Evolutionary conservation across 2,329 filamentous ascomycete species (phyloP), one percentile per base, ranked within the genome.

Genomic region (Achaetomium macrosporum): DNA sequence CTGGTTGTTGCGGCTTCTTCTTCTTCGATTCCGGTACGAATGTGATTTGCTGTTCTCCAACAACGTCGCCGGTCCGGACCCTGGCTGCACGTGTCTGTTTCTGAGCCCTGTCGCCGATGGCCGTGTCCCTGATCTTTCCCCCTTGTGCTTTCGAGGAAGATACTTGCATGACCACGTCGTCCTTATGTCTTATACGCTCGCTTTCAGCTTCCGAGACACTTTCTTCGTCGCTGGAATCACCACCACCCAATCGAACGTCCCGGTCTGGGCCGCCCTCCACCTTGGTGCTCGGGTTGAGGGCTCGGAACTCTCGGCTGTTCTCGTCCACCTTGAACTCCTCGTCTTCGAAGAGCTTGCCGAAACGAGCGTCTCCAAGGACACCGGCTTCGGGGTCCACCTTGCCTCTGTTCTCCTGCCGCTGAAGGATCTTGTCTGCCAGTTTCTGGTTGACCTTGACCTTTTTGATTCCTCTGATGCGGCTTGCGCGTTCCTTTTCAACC

Each of bases 381-480:
- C 83, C 85, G 57, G 78, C 82, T 59, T 76, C 74, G 49, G 74
- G 73, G 56, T 85, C 82, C 47, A 81, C 74, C 52, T 75, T 73
- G 33, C 75, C 76, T 63, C 80, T 76, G 65, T 76, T 81, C 63
- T 83, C 82, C 63, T 82, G 81, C 58, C 78, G 79, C 66, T 82
- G 80, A 74, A 82, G 83, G 60, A 81, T 80, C 68, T 87, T 90
- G 66, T 92, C 86, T 55, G 87, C 87, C 58, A 88, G 70, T 59
- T 81, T 85, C 65, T 90, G 83, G 69, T 99, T 99, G 73, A 99
- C 90, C 77, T 96, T 97, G 75, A 95, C 87, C 77, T 96, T 96
- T 76, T 96, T 96, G 71, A 85, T 90, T 59, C 92, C 91, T 62
- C 93, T 83, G 65, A 99, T 97, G 61, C 93, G 82, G 68, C 85